phyloP scores from a whole-genome alignment of 2,329 filamentous ascomycete species.

The Exophiala oligosperma region DNA sequence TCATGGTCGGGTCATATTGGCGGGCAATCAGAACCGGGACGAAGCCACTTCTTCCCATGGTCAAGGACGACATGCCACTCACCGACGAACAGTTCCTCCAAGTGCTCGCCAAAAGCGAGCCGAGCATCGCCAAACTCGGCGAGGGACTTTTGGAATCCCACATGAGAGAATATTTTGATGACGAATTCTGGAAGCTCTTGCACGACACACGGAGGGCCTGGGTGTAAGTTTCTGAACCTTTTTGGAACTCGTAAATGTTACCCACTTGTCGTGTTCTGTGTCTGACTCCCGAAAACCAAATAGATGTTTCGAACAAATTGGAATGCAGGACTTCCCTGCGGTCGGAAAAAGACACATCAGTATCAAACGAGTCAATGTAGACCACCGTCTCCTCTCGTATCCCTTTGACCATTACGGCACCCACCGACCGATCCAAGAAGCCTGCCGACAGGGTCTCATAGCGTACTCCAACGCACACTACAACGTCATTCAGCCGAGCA shows the following conservation, averaged over 20 bases:
- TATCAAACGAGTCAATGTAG: background rate
- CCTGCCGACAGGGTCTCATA: background rate
- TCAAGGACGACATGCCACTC: background rate
- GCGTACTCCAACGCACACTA: background rate
- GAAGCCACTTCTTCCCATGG: background rate
- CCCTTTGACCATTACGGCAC: background rate
- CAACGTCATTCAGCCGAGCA: background rate
- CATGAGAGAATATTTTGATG: background rate
- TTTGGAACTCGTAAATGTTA: background rate
- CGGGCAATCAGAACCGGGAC: background rate
- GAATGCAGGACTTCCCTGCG: background rate
- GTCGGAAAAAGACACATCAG: background rate
- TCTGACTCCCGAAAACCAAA: background rate
- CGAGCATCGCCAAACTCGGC: background rate
- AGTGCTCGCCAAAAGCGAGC: background rate
- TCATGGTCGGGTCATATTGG: conserved; percentile 11
- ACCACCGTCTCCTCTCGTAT: background rate
- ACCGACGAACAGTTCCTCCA: background rate
- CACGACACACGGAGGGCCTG: background rate
- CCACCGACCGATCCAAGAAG: background rate
- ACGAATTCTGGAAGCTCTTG: background rate
- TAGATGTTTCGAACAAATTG: background rate
- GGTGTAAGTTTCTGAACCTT: background rate
- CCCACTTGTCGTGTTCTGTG: background rate
- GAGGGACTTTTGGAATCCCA: background rate